Evolutionary conservation across 306 rosid species (phyloP).

Genomic region (Gillenia trifoliata): DNA sequence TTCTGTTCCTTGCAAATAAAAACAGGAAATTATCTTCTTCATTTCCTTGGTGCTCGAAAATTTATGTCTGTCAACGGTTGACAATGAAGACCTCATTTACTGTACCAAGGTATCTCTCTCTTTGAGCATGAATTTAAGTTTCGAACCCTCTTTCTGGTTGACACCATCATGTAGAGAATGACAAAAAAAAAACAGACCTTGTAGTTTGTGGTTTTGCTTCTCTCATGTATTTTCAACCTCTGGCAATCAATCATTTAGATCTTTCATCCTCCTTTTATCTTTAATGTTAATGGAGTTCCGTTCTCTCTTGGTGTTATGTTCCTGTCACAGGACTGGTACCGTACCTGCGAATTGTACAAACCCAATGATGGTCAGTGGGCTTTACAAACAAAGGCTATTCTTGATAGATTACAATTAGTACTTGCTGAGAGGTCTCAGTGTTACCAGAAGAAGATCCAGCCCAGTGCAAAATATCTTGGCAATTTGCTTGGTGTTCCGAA

Average conservation of each 20-base stretch:
- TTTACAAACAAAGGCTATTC: constrained; percentile 29
- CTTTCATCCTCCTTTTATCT: neutral
- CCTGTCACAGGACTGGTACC: constrained; percentile 30
- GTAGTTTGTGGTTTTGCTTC: constrained; percentile 7
- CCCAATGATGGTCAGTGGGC: constrained; percentile 32
- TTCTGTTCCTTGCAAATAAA: constrained; percentile 4
- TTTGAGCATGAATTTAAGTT: neutral
- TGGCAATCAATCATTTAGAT: neutral
- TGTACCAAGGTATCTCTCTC: constrained; percentile 31
- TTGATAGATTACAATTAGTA: constrained; percentile 23
- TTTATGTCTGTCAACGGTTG: constrained; percentile 20
- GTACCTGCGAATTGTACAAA: constrained; percentile 15
- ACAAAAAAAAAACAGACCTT: neutral
- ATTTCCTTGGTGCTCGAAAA: constrained; percentile 33
- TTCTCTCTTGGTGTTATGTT: constrained; percentile 6
- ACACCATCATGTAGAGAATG: neutral
- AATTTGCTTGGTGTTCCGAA: constrained; percentile 24
- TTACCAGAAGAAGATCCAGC: constrained; percentile 29
- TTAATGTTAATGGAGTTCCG: constrained; percentile 7
- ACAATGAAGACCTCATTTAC: constrained; percentile 34
- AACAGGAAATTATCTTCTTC: constrained; percentile 32
- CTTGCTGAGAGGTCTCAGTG: constrained; percentile 32
- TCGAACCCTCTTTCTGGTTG: neutral
- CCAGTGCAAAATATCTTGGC: constrained; percentile 27
- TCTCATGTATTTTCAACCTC: neutral